A percentile compares a stretch with the other conserved stretches of the same genome.
Conservation (phyloP, 2,329 filamentous ascomycete species). For the Magnaporthiopsis incrustans region DNA sequence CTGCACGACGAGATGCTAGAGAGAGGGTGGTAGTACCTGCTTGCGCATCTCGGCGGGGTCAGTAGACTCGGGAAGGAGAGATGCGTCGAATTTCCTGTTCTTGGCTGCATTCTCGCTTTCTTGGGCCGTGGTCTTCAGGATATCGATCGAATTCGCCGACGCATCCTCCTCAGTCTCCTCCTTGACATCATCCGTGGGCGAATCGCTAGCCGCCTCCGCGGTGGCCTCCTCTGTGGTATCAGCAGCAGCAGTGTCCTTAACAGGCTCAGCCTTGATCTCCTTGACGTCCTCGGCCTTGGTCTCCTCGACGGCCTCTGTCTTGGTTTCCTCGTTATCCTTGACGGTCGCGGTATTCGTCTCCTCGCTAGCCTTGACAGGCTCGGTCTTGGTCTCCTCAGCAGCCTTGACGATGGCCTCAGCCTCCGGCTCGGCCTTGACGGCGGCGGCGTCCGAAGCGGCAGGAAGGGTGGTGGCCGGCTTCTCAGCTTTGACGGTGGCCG, state of each 20-base stretch:
- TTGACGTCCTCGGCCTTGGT: constrained; percentile 17
- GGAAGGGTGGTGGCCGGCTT: constrained; percentile 5
- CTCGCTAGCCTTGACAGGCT: constrained; percentile 17
- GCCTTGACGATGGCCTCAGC: constrained; percentile 24
- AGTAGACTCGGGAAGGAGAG: constrained; percentile 58
- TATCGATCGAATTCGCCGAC: constrained; percentile 15
- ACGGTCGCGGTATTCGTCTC: constrained; percentile 13
- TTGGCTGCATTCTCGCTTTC: constrained; percentile 31
- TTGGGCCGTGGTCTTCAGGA: constrained; percentile 34
- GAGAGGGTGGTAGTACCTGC: constrained; percentile 47
- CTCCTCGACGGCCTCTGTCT: constrained; percentile 16
- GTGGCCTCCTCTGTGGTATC: constrained; percentile 16
- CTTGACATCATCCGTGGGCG: constrained; percentile 9
- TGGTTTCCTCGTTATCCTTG: constrained; percentile 11
- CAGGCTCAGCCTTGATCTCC: constrained; percentile 18
- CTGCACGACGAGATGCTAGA: not conserved
- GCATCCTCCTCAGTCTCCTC: constrained; percentile 14
- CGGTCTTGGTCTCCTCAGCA: constrained; percentile 16
- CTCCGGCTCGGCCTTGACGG: constrained; percentile 17
- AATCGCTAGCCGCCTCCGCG: constrained; percentile 9
- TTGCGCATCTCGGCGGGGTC: constrained; percentile 76
- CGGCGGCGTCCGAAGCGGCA: constrained; percentile 1
- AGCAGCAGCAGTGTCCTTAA: constrained; percentile 15
- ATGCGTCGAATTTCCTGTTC: constrained; percentile 65
- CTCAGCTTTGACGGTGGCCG: constrained; percentile 3